phyloP scores from a whole-genome alignment of 768 basidiomycete genomes.

The Agaricus subrufescens region DNA sequence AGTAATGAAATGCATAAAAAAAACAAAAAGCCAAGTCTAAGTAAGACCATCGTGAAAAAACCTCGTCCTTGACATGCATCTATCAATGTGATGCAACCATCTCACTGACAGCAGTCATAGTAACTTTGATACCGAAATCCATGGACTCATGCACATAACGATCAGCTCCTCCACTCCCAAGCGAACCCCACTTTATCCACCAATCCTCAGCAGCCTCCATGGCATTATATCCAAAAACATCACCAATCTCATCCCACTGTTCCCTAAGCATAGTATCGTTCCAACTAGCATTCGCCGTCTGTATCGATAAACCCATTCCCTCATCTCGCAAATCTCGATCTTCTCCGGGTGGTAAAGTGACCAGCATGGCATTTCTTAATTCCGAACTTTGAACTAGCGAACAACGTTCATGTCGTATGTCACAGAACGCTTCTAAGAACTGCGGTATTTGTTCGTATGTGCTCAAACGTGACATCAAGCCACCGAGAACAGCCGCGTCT shows the following conservation, averaged over 20 bases:
- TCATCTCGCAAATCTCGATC: conserved; percentile 37
- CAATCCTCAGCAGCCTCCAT: conserved; percentile 51
- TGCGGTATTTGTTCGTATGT: conserved; percentile 38
- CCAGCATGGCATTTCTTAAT: conserved; percentile 34
- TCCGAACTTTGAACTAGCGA: conserved; percentile 38
- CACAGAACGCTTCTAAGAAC: conserved; percentile 46
- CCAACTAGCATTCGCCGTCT: conserved; percentile 22
- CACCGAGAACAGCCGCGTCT: conserved; percentile 53
- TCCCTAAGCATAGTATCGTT: conserved; percentile 33
- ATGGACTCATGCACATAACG: conserved; percentile 13
- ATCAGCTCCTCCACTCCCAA: conserved; percentile 26
- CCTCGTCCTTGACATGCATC: not conserved
- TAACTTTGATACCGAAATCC: conserved; percentile 14
- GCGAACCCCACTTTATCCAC: conserved; percentile 54
- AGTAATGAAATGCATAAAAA: too few relatives aligned
- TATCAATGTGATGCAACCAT: not conserved
- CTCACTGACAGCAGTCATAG: conserved; percentile 13
- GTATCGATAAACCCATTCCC: conserved; percentile 24
- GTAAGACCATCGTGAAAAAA: too few relatives aligned
- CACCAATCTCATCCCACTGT: conserved; percentile 46
- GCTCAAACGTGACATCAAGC: conserved; percentile 45
- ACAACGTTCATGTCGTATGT: conserved; percentile 43
- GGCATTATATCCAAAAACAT: conserved; percentile 46
- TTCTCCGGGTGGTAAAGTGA: conserved; percentile 39
- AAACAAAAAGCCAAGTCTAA: too few relatives aligned